A percentile compares a stretch with the other conserved stretches of the same genome.
phyloP scores from a whole-genome alignment of 495 filamentous ascomycete genomes.

The Hyphodiscus hymeniophilus region DNA sequence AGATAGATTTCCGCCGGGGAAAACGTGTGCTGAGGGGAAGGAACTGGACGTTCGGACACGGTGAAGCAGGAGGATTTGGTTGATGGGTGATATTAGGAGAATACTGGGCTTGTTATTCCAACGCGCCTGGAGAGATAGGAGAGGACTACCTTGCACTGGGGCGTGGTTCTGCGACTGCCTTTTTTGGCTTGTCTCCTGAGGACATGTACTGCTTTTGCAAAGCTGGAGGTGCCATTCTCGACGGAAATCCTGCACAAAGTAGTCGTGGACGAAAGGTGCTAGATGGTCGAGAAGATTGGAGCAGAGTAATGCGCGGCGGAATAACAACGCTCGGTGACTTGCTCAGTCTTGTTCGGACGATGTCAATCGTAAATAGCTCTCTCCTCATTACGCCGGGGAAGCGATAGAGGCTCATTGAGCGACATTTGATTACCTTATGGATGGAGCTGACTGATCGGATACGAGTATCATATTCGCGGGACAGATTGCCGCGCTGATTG shows the following conservation, averaged over 20 bases:
- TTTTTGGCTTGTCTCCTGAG: slow-evolving; percentile 9
- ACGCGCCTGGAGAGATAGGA: not conserved
- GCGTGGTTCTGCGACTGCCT: slow-evolving; percentile 17
- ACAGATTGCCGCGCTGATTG: not conserved
- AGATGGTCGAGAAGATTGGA: too few relatives aligned
- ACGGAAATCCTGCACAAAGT: not conserved
- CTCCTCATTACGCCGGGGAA: not conserved
- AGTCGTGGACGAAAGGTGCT: not conserved
- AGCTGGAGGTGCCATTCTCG: slow-evolving; percentile 11
- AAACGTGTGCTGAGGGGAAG: slow-evolving; percentile 90
- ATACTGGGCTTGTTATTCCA: slow-evolving; percentile 43
- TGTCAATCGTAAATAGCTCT: not conserved
- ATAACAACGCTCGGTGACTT: too few relatives aligned
- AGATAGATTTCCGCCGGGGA: slow-evolving; percentile 86
- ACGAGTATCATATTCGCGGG: not conserved
- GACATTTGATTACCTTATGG: slow-evolving; percentile 1
- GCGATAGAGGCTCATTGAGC: slow-evolving; percentile 10
- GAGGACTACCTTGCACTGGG: slow-evolving; percentile 30
- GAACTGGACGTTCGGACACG: slow-evolving; percentile 72
- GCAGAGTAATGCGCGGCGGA: too few relatives aligned
- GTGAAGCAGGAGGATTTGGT: slow-evolving; percentile 82
- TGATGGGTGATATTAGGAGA: slow-evolving; percentile 74
- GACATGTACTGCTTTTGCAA: slow-evolving; percentile 23
- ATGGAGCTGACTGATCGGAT: not conserved
- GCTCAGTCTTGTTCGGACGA: not conserved